These are phyloP conservation scores for Biscogniauxia sp. DNA, from an alignment of 2,329 filamentous ascomycete genomes.

Conservation along the genomic window DNA sequence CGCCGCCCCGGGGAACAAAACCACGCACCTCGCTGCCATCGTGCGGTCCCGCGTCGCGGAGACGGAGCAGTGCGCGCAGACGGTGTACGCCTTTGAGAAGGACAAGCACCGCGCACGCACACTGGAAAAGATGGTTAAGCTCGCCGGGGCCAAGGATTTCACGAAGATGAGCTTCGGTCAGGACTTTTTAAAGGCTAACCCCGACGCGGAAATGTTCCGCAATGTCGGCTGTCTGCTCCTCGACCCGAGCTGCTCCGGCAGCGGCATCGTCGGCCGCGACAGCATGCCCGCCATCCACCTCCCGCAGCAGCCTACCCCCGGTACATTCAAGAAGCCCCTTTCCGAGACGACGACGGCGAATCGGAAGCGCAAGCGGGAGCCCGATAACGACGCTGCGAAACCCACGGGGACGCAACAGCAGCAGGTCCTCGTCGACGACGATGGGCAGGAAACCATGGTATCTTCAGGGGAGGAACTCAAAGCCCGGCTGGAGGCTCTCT, in stretches of 20 bases:
- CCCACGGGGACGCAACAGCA: slow-evolving; percentile 16
- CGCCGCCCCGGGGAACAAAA: slow-evolving; percentile 95
- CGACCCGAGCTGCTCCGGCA: slow-evolving; percentile 94
- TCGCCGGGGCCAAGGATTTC: slow-evolving; percentile 66
- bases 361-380: slow-evolving; percentile 47
- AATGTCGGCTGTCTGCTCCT: slow-evolving; percentile 80
- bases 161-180: slow-evolving; percentile 70
- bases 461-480: slow-evolving; percentile 49
- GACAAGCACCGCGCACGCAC: slow-evolving; percentile 69
- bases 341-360: slow-evolving; percentile 25
- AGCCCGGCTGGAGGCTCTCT: slow-evolving; percentile 41
- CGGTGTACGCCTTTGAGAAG: slow-evolving; percentile 78
- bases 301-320: slow-evolving; percentile 33
- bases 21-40: slow-evolving; percentile 84
- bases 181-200: slow-evolving; percentile 79
- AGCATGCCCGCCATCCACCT: slow-evolving; percentile 69
- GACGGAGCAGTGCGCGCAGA: slow-evolving; percentile 33
- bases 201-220: slow-evolving; percentile 56
- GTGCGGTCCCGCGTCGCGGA: slow-evolving; percentile 46
- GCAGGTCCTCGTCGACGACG: slow-evolving; percentile 51
- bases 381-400: slow-evolving; percentile 30
- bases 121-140: slow-evolving; percentile 78
- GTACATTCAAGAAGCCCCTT: slow-evolving; percentile 38
- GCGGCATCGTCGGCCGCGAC: slow-evolving; percentile 88
- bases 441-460: slow-evolving; percentile 51